Conservation (phyloP, 345 rosid genomes). For the Lumnitzera racemosa region DNA sequence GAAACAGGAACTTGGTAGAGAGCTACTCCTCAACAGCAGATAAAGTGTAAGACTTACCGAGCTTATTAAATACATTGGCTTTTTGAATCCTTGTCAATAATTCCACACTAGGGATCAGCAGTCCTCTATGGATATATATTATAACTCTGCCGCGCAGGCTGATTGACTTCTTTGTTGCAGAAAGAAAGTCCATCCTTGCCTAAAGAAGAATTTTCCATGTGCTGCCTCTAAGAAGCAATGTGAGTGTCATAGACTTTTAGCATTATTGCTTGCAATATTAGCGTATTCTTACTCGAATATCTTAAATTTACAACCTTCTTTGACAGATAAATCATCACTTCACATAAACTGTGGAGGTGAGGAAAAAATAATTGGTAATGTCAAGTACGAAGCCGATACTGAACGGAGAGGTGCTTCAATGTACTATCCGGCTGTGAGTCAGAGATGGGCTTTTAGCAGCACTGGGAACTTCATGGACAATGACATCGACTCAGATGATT, state of each 20-base stretch:
- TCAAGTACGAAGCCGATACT: conserved; percentile 47
- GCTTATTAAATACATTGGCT: background rate
- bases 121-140: too few relatives aligned
- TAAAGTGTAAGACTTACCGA: conserved; percentile 43
- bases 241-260: conserved; percentile 21
- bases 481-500: conserved; percentile 48
- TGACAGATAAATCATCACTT: conserved; percentile 39
- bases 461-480: conserved; percentile 88
- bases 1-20: conserved; percentile 69
- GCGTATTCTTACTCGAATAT: background rate
- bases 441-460: conserved; percentile 81
- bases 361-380: conserved; percentile 22
- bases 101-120: background rate
- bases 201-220: conserved; percentile 60
- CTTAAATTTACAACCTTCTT: background rate
- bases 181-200: conserved; percentile 44
- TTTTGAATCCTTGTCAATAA: background rate
- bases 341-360: conserved; percentile 82
- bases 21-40: conserved; percentile 37
- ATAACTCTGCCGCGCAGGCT: too few relatives aligned
- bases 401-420: conserved; percentile 71
- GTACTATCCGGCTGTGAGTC: conserved; percentile 21
- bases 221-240: conserved; percentile 29
- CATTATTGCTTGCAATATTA: background rate
- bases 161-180: conserved; percentile 28